Evolutionary conservation across 768 basidiomycete genomes (phyloP), one percentile per base, ranked within the genome.

Genomic region (Leucogyrophana mollusca): DNA sequence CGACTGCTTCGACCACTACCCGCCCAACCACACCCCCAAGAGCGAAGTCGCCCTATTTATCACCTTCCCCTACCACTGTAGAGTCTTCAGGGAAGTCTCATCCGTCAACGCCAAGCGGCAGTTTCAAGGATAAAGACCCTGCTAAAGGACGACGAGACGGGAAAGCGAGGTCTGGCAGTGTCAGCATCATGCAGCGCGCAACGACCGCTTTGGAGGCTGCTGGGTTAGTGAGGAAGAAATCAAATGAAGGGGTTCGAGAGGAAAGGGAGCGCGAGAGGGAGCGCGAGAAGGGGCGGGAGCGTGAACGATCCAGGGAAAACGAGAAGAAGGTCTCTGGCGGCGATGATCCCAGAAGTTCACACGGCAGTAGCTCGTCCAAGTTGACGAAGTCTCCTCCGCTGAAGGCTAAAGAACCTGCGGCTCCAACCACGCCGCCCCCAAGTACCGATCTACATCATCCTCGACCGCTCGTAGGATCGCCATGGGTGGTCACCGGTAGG

Each of bases 161-260:
- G 22, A 94, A 94, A 62, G 71, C 67, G 20, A 76, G 94, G 13
- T 83, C 91, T 2, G 89, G 92, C 5, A 95, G 94, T 47, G 90
- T 98, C 42, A 94, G 87, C 57, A 96, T 98, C 64, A 90, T 98
- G 79, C 94, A 97, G 57, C 82, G 94, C 20, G 94, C 92, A 0
- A 94, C 93, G 2, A 95, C 92, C 1, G 91, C 88, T 1, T 74
- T 93, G 20, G 90, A 91, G 61, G 91, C 89, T 9, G 87, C 86
- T 10, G 87, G 90, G 2, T 66, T 94, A 9, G 87, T 92, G 38
- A 71, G 85, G 49, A 92, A 93, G 69, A 92, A 88, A 66, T 87
- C 85, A 4, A 68, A 79, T 0, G 91, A 93, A 60, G 85, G 71
- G 5, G 80, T 91, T 9, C 74, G 73, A 49, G 85, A 85, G 34